A percentile compares a stretch with the other conserved stretches of the same genome.
Conservation (phyloP, 345 rosid genomes). For the Aegle marmelos region DNA sequence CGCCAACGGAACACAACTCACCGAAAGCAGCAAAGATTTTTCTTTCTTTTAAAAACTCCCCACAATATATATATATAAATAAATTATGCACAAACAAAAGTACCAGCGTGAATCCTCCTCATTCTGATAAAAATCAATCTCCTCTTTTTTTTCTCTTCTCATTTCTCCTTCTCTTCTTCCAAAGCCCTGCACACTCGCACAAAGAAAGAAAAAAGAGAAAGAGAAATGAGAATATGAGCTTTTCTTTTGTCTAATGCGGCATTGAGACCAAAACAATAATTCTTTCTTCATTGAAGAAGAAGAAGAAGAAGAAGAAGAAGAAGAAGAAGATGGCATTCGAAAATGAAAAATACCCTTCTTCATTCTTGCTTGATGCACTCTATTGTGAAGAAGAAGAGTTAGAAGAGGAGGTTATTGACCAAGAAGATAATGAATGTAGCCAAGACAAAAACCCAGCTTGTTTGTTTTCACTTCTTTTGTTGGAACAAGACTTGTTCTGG, state of each 20-base stretch:
- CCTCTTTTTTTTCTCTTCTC: constrained; percentile 27
- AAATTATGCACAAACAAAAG: constrained; percentile 18
- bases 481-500: constrained; percentile 71
- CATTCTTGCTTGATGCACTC: constrained; percentile 51
- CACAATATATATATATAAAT: neutral
- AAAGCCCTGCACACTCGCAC: constrained; percentile 13
- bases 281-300: constrained; percentile 43
- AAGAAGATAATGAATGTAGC: constrained; percentile 3
- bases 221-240: constrained; percentile 27
- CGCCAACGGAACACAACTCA: constrained; percentile 30
- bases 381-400: constrained; percentile 70
- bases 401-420: constrained; percentile 29
- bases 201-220: constrained; percentile 17
- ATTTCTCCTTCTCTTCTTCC: constrained; percentile 15
- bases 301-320: constrained; percentile 44
- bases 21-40: constrained; percentile 41
- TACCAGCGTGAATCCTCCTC: constrained; percentile 60
- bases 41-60: constrained; percentile 8
- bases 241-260: constrained; percentile 27
- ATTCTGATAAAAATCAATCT: constrained; percentile 38
- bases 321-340: constrained; percentile 26
- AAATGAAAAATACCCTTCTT: constrained; percentile 21
- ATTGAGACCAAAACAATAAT: constrained; percentile 12
- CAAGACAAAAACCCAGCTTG: constrained; percentile 7
- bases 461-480: constrained; percentile 34